Base-by-base conservation (phyloP, 1,139 yeast genomes). In the Sugiyamaella neomexicana region DNA sequence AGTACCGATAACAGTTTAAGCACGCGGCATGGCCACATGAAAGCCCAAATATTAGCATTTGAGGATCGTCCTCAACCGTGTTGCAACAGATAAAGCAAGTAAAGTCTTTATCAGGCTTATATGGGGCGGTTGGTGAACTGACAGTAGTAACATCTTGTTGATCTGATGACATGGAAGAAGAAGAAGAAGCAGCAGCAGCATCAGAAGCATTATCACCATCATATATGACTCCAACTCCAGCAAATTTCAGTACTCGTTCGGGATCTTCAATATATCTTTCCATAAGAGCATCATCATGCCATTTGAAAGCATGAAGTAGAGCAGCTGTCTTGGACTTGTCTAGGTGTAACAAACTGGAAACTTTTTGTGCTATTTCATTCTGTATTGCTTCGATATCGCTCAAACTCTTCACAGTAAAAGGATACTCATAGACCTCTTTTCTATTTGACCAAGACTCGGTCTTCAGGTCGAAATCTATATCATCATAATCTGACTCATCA, bases 21-120 rank as follows among this genome's bases (percentile, higher is more conserved):
- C 98, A 93, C 62, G 76, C 87, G 51, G 73, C 75, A 68, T 91
- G 97, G 7, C 77, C 78, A 68, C 98, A 93, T 27, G 76, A 75
- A 25, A 89, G 68, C 2, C 79, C 72, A 65, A 83, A 89, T 0
- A 81, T 75, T 17, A 63, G 55, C 49, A 75, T 69, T 5, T 67
- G 64, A 8, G 52, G 50, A 10, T 29, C 50, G 17, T 54, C 54
- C 12, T 46, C 51, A 17, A 47, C 48, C 0, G 75, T 77, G 16
- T 85, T 87, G 68, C 91, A 88, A 69, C 97, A 90, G 15, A 90
- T 83, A 12, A 70, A 65, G 65, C 97, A 90, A 27, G 69, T 62
- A 60, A 77, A 84, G 13, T 34, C 48, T 15, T 36, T 36, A n/a
- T 36, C 43, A 2, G 44, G 52, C 20, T 36, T 37, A 34, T 34